Conservation (phyloP, 345 rosid genomes). For the Rhodomyrtus tomentosa region DNA sequence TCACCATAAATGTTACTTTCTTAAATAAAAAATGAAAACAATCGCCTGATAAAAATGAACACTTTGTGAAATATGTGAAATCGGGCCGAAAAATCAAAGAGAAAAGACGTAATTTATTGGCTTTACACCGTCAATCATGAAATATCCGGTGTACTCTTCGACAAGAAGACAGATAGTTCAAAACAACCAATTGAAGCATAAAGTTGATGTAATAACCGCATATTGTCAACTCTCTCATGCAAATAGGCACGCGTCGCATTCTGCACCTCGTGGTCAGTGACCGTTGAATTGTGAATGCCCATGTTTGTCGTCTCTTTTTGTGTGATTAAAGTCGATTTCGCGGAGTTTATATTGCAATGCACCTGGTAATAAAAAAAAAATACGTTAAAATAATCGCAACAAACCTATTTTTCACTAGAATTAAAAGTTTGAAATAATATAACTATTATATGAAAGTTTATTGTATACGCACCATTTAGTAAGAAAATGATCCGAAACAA, state of each 20-base stretch:
- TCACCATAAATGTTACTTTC: not conserved
- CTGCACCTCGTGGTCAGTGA: not conserved
- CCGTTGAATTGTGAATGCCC: not conserved
- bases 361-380: not conserved
- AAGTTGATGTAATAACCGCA: not conserved
- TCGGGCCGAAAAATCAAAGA: not conserved
- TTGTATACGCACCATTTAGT: rapidly evolving
- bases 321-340: not conserved
- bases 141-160: rapidly evolving
- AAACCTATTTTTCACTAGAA: not conserved
- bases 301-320: not conserved
- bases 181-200: not conserved
- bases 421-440: not conserved
- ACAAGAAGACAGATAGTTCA: not conserved
- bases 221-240: not conserved
- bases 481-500: not conserved
- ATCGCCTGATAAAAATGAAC: not conserved
- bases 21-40: not conserved
- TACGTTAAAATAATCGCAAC: not conserved
- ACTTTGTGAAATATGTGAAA: not conserved
- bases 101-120: not conserved
- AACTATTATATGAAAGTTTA: not conserved
- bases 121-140: not conserved
- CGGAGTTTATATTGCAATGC: not conserved
- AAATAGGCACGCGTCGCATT: rapidly evolving